These are phyloP conservation scores for Taphrina flavorubra DNA, from an alignment of 1,139 yeast genomes.

Conservation along the genomic window DNA sequence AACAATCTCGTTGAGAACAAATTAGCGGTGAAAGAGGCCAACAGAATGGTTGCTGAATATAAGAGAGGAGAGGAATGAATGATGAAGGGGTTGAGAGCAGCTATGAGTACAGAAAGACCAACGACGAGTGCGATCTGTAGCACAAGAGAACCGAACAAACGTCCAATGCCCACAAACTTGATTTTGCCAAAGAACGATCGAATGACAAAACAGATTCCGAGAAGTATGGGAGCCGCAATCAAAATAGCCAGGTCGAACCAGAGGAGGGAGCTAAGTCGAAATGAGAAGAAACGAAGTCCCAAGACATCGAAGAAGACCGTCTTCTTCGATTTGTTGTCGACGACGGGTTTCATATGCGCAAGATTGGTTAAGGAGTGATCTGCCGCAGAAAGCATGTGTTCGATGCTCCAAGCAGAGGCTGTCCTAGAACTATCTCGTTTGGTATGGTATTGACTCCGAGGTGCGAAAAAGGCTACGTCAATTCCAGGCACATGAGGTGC, in stretches of 20 bases:
- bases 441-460: slow-evolving; percentile 85
- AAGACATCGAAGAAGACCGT: slow-evolving; percentile 45
- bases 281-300: slow-evolving; percentile 26
- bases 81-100: slow-evolving; percentile 45
- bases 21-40: slow-evolving; percentile 44
- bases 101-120: slow-evolving; percentile 44
- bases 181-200: slow-evolving; percentile 51
- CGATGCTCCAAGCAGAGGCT: slow-evolving; percentile 54
- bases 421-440: slow-evolving; percentile 70
- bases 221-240: slow-evolving; percentile 46
- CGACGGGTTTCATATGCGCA: slow-evolving; percentile 42
- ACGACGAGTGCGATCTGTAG: slow-evolving; percentile 45
- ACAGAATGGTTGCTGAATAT: slow-evolving; percentile 45
- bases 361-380: slow-evolving; percentile 45
- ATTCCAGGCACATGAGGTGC: slow-evolving; percentile 66
- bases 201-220: slow-evolving; percentile 35
- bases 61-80: slow-evolving; percentile 45
- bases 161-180: slow-evolving; percentile 46
- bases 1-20: slow-evolving; percentile 35
- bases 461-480: slow-evolving; percentile 75
- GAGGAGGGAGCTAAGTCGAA: slow-evolving; percentile 43
- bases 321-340: slow-evolving; percentile 43
- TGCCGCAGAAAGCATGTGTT: slow-evolving; percentile 47
- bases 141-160: slow-evolving; percentile 42
- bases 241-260: slow-evolving; percentile 45